Percentiles rank a stretch among this genome's conserved stretches.
These are phyloP conservation scores for Antrodiella citrinella DNA, from an alignment of 768 basidiomycete species.

Conservation along the genomic window DNA sequence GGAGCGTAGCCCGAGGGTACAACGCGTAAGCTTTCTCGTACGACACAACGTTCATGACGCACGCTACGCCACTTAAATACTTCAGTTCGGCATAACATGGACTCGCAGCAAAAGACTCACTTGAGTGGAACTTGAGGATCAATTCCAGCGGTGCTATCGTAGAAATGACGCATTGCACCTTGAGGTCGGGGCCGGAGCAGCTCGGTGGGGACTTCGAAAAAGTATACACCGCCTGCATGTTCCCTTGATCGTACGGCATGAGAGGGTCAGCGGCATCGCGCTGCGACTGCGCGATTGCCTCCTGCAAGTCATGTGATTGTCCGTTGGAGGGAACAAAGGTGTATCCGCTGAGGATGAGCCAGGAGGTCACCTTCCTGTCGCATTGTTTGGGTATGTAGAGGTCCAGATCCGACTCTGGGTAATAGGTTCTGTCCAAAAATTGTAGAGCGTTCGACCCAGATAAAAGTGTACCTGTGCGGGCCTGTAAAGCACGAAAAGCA, in stretches of 20 bases:
- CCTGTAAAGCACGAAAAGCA: slow-evolving; percentile 36
- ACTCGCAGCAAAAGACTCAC: slow-evolving; percentile 23
- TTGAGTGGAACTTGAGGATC: slow-evolving; percentile 40
- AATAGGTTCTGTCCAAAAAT: slow-evolving; percentile 37
- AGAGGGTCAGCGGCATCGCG: background rate
- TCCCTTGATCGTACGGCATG: slow-evolving; percentile 9
- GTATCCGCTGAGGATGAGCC: slow-evolving; percentile 28
- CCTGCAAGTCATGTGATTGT: slow-evolving; percentile 17
- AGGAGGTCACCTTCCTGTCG: slow-evolving; percentile 26
- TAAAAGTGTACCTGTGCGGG: slow-evolving; percentile 36
- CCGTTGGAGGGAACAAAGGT: slow-evolving; percentile 13
- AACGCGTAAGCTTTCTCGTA: slow-evolving; percentile 32
- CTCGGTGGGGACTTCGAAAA: slow-evolving; percentile 19
- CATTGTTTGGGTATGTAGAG: slow-evolving; percentile 32
- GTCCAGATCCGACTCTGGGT: slow-evolving; percentile 43
- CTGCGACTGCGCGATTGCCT: background rate
- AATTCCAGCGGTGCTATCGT: slow-evolving; percentile 23
- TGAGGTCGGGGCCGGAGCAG: slow-evolving; percentile 8
- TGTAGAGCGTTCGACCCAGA: slow-evolving; percentile 49
- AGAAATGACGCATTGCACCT: slow-evolving; percentile 36
- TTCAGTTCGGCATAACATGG: too few species aligned
- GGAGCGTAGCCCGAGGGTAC: slow-evolving; percentile 35
- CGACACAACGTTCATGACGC: slow-evolving; percentile 37
- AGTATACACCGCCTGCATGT: slow-evolving; percentile 24
- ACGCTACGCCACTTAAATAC: background rate